These are phyloP conservation scores for Aspergillus cavernicola DNA, from an alignment of 495 filamentous ascomycete species.

Conservation along the genomic window DNA sequence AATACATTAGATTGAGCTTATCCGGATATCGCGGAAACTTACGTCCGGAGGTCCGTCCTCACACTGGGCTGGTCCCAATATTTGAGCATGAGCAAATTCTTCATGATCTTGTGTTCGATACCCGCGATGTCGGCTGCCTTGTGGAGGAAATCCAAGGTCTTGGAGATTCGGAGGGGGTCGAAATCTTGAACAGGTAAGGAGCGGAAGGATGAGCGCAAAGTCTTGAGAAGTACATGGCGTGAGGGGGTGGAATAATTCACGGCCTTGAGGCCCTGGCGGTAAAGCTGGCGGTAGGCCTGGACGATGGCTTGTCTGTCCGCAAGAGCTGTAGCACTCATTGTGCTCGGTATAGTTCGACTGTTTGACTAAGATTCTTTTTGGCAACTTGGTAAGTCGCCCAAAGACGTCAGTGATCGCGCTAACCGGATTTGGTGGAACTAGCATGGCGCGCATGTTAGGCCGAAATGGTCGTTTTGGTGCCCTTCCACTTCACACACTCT, in stretches of 20 bases:
- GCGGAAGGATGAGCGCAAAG: conserved; percentile 70
- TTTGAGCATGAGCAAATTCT: conserved; percentile 62
- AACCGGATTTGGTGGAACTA: conserved; percentile 12
- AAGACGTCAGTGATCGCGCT: conserved; percentile 6
- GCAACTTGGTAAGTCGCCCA: not conserved
- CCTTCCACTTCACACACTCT: conserved; percentile 8
- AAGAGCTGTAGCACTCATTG: not conserved
- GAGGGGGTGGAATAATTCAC: conserved; percentile 77
- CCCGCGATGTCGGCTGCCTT: conserved; percentile 62
- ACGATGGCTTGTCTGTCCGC: conserved; percentile 46
- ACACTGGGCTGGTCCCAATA: conserved; percentile 52
- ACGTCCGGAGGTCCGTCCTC: conserved; percentile 36
- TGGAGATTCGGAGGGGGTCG: conserved; percentile 56
- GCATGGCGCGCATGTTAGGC: conserved; percentile 20
- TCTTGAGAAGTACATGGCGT: conserved; percentile 60
- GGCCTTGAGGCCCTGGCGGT: conserved; percentile 68
- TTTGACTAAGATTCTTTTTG: no score
- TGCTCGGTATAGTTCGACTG: not conserved
- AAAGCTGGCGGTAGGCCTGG: conserved; percentile 76
- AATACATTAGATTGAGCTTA: conserved; percentile 18
- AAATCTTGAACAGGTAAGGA: conserved; percentile 48
- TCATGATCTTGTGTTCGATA: conserved; percentile 76
- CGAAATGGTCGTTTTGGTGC: conserved; percentile 19
- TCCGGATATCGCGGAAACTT: conserved; percentile 15
- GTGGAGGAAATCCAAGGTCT: conserved; percentile 75